Evolutionary conservation across 805 yeast species (phyloP), one percentile per base, ranked within the genome.

Genomic region (Candida sanyiensis): DNA sequence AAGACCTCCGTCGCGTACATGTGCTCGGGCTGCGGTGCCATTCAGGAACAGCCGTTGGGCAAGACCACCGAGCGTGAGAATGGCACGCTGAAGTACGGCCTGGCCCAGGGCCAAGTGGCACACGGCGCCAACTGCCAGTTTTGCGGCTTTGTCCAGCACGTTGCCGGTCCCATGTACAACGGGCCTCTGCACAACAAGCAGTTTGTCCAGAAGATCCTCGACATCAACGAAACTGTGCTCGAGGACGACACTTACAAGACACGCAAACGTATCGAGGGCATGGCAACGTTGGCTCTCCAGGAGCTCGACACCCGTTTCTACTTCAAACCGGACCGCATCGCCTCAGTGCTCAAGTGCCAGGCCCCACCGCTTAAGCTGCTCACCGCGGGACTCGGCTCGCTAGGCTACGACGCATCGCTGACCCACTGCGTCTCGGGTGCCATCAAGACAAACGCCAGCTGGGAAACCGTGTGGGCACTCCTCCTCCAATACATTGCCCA

Each of bases 121-220:
- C 43, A 79, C 2, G 75, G 79, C 9, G 61, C 71, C 7, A 56
- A 67, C 29, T 93, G 98, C 63, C 55, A 68, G 20, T 79, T 69
- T 58, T 93, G 98, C 64, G 80, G 73, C 1, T 70, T 67, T 42
- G 70, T 75, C 2, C 75, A 75, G 58, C 95, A 85, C 56, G 57
- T 93, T 25, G 88, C 90, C 7, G 99, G 99, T 4, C 99, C 99
- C 44, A 84, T 93, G 96, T 93, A 95, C 84, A 88, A 79, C 9
- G 95, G 88, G 0, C 67, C 72, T 6, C 60, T 93, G 41, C 97
- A 90, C 54, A 73, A 82, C 54, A 56, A 59, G 19, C 75, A 71
- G 15, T 93, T 90, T 52, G 67, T 90, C 30, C 67, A 75, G 20
- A 73, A 67, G 47, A 70, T 89, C 33, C 67, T 86, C 39, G 66